Conservation (phyloP, 768 basidiomycete species). For the Daedaleopsis nitida region DNA sequence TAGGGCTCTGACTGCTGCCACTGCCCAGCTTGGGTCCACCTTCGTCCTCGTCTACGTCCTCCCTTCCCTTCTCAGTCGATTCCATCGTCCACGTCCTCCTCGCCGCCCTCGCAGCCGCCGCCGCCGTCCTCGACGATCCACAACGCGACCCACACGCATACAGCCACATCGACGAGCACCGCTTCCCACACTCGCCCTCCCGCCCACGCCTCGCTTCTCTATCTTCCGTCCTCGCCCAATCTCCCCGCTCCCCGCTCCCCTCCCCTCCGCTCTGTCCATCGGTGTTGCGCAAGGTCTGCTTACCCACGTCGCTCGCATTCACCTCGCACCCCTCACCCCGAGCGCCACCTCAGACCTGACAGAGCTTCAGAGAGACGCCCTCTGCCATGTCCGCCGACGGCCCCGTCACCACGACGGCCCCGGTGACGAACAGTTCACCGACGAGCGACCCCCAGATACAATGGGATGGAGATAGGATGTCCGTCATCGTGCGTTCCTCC, state of each 20-base stretch:
- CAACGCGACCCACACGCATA: neutral
- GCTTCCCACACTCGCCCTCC: slow-evolving; percentile 9
- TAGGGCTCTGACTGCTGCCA: slow-evolving; percentile 29
- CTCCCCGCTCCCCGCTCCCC: slow-evolving; percentile 2
- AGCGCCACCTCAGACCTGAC: slow-evolving; percentile 7
- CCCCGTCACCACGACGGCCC: slow-evolving; percentile 1
- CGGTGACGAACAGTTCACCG: neutral
- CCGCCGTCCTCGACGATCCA: slow-evolving; percentile 8
- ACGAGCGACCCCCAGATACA: slow-evolving; percentile 37
- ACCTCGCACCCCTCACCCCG: slow-evolving; percentile 11
- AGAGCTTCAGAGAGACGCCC: neutral
- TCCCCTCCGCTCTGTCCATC: slow-evolving; percentile 11
- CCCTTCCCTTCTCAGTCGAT: slow-evolving; percentile 22
- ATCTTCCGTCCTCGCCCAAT: slow-evolving; percentile 1
- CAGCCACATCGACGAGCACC: slow-evolving; percentile 2
- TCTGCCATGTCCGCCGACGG: slow-evolving; percentile 24
- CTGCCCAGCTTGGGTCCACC: slow-evolving; percentile 30
- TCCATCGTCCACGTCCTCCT: slow-evolving; percentile 18
- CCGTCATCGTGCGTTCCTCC: slow-evolving; percentile 6
- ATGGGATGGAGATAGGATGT: slow-evolving; percentile 91
- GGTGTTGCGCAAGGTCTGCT: slow-evolving; percentile 22
- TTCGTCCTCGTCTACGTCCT: slow-evolving; percentile 10
- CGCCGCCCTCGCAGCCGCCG: slow-evolving; percentile 8
- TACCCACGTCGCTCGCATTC: neutral
- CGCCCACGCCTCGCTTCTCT: neutral